phyloP scores from a whole-genome alignment of 305 asterid species.

The Fraxinus latifolia region DNA sequence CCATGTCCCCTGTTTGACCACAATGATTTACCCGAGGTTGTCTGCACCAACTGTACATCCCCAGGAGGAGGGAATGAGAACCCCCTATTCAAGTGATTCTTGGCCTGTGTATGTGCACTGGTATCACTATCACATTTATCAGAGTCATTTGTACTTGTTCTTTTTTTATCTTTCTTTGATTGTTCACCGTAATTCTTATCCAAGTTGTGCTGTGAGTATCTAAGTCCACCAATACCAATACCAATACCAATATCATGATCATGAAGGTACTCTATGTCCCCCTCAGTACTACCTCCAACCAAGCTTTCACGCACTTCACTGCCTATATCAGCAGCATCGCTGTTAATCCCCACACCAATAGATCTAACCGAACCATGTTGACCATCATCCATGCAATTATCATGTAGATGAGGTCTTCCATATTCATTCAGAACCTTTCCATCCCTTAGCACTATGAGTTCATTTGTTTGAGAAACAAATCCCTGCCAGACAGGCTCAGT shows the following conservation, averaged over 20 bases:
- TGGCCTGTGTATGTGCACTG: constrained; percentile 37
- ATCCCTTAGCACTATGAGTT: constrained; percentile 63
- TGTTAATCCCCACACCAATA: constrained; percentile 94
- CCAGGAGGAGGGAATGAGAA: constrained; percentile 90
- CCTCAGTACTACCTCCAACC: constrained; percentile 91
- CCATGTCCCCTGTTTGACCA: constrained; percentile 63
- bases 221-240: constrained; percentile 39
- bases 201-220: constrained; percentile 34
- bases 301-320: constrained; percentile 82
- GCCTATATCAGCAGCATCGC: constrained; percentile 88
- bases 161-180: constrained; percentile 43
- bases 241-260: constrained; percentile 52
- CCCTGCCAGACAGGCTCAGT: constrained; percentile 97
- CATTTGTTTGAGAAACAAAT: constrained; percentile 74
- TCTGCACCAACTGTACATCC: constrained; percentile 62
- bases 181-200: constrained; percentile 39
- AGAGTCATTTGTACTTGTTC: constrained; percentile 37
- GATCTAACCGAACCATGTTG: constrained; percentile 94
- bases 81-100: constrained; percentile 55
- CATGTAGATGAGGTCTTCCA: constrained; percentile 62
- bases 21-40: constrained; percentile 48
- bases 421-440: constrained; percentile 49
- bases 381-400: constrained; percentile 71
- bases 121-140: constrained; percentile 50
- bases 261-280: constrained; percentile 62